Evolutionary conservation across 1,284 basidiomycete species (phyloP), one percentile per base, ranked within the genome.

Genomic region (Cutaneotrichosporon spelunceum): DNA sequence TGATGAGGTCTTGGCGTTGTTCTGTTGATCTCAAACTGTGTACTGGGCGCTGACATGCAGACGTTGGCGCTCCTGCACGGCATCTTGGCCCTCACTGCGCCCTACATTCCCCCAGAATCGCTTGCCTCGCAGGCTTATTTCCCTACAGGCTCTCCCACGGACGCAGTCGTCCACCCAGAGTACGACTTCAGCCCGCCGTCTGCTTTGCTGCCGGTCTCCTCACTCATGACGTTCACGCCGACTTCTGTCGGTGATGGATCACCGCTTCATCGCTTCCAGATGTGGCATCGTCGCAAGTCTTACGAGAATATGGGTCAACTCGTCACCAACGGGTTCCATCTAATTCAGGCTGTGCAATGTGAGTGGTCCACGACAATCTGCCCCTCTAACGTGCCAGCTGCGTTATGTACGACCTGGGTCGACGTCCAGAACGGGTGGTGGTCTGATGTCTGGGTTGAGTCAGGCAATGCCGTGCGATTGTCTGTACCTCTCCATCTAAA

Each of bases 221-320:
- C 53, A 34, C 30, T 49, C 11, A 14, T 53, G 13, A 55, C 61
- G 0, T 26, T 55, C 6, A 57, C 45, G 34, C 34, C 45, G 47
- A 30, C 33, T 3, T 27, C 34, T 11, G 27, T 39, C 5, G 44
- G 61, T 10, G 55, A 45, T 14, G 53, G 23, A n/a, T 60, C 53
- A 9, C 66, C 72, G 2, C 56, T 70, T n/a, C 68, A 68, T 5
- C 61, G 70, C n/a, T 78, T 76, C 54, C 72, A 76, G 62, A 56
- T 72, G 33, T 78, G 74, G 74, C 76, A 78, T 49, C 64, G 76
- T 21, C 63, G 74, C 10, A 75, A 74, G 55, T 66, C 70, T 6
- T 67, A 73, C 33, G 66, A 71, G 36, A 58, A 53, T 2, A 56
- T 72, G 34, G 52, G 65, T 6, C 50, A 57, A 7, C 59, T 63